A percentile compares a stretch with the other conserved stretches of the same genome.
Conservation (phyloP, 148 eudicot genomes). For the Rhododendron ovatum region DNA sequence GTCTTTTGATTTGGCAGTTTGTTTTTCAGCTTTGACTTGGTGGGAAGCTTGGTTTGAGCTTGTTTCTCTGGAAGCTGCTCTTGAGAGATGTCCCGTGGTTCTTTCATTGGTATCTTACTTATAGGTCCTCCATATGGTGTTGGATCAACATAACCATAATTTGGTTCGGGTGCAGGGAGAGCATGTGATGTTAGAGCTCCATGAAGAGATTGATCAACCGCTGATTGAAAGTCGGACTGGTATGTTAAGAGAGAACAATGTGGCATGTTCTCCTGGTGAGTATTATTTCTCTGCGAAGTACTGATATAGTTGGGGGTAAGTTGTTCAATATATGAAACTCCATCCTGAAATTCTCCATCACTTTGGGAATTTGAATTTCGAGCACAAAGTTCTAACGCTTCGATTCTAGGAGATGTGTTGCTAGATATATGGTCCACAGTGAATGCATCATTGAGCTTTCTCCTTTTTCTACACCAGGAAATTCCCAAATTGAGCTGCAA, state of each 20-base stretch:
- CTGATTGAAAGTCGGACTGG: not conserved
- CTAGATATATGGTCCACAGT: not conserved
- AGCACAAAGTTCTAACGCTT: not conserved
- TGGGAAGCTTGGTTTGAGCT: not conserved
- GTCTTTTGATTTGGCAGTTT: not conserved
- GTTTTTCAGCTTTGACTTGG: not conserved
- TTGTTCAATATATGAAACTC: not conserved
- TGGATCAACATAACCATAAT: not conserved
- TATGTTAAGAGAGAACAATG: not conserved
- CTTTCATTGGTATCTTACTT: not conserved
- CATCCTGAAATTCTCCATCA: not conserved
- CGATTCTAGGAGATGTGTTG: not conserved
- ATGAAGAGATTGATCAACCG: not conserved
- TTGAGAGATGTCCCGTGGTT: not conserved
- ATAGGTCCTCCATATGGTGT: not conserved
- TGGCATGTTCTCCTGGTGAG: not conserved
- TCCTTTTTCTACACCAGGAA: slow-evolving; percentile 3
- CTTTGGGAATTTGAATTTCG: not conserved
- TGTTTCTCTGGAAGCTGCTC: not conserved
- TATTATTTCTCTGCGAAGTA: not conserved
- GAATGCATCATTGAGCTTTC: slow-evolving; percentile 2
- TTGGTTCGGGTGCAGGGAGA: slow-evolving; percentile 7
- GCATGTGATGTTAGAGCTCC: not conserved
- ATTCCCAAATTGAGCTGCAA: slow-evolving; percentile 16
- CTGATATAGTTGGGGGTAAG: not conserved